Conservation (phyloP, 371 early-diverging fungal genomes). For the Syncephalis plumigaleata region DNA sequence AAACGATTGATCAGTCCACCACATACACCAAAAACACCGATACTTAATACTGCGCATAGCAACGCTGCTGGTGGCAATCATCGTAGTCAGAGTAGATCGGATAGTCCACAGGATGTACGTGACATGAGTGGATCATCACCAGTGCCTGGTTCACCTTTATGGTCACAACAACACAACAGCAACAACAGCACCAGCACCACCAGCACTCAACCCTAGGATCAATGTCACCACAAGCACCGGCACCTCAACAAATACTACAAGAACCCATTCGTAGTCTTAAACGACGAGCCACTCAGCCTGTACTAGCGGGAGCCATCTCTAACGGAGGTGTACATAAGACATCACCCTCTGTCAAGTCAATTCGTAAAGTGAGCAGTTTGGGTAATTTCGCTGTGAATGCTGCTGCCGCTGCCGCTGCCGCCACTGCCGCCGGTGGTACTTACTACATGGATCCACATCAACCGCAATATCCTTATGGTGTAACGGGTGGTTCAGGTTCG, state of each 20-base stretch:
- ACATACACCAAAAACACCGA: conserved; percentile 1
- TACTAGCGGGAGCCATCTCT: too few species aligned
- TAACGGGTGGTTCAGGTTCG: background rate
- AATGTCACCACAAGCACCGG: background rate
- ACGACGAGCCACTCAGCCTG: background rate
- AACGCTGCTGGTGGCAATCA: background rate
- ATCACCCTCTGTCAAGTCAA: too few species aligned
- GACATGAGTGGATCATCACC: conserved; percentile 7
- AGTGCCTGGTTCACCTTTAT: too few species aligned
- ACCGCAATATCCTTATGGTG: background rate
- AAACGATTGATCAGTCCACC: conserved; percentile 12
- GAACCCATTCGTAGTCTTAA: conserved; percentile 7
- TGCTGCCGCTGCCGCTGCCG: conserved; percentile 3
- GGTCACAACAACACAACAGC: background rate
- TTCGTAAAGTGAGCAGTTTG: too few species aligned
- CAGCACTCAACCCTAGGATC: background rate
- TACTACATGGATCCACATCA: background rate
- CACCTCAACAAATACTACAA: conserved; percentile 5
- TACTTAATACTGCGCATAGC: background rate
- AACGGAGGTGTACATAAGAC: too few species aligned
- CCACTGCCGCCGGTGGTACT: too few species aligned
- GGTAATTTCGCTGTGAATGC: conserved; percentile 8
- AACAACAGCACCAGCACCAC: conserved; percentile 9
- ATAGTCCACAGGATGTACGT: conserved; percentile 4
- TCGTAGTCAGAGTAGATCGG: too few species aligned